Evolutionary conservation across 306 rosid genomes (phyloP).

Genomic region (Acacia confusa): DNA sequence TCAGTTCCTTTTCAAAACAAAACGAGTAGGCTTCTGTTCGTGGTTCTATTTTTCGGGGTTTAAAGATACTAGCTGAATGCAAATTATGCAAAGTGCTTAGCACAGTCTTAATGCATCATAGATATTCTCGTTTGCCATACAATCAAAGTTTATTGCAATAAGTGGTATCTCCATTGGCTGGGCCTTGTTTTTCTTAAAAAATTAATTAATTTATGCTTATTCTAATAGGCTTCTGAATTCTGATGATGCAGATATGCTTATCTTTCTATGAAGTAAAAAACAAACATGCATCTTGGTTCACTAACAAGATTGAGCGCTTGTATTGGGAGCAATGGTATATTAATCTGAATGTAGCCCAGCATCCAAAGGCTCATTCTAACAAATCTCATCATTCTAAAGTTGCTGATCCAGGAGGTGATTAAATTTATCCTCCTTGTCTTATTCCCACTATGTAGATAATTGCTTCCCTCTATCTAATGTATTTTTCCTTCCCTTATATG

Average conservation of each 20-base stretch:
- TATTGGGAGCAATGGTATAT: slow-evolving; percentile 99
- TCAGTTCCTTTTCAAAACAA: background rate
- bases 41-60: slow-evolving; percentile 3
- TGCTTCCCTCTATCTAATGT: slow-evolving; percentile 9
- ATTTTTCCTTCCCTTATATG: background rate
- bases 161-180: background rate
- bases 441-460: slow-evolving; percentile 4
- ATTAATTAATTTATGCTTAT: background rate
- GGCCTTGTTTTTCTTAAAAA: background rate
- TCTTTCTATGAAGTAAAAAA: slow-evolving; percentile 88
- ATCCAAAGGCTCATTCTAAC: slow-evolving; percentile 57
- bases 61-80: background rate
- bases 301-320: slow-evolving; percentile 75
- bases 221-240: slow-evolving; percentile 21
- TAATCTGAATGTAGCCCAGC: slow-evolving; percentile 81
- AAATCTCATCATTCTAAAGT: slow-evolving; percentile 78
- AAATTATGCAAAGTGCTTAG: background rate
- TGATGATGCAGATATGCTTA: slow-evolving; percentile 71
- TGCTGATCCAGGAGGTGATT: slow-evolving; percentile 75
- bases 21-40: background rate
- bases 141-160: slow-evolving; percentile 1
- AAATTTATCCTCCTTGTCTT: slow-evolving; percentile 22
- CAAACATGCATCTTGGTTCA: slow-evolving; percentile 84
- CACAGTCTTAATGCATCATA: background rate
- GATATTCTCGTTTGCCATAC: background rate